Conservation (phyloP, 2,329 filamentous ascomycete genomes). For the Cercospora sp. region DNA sequence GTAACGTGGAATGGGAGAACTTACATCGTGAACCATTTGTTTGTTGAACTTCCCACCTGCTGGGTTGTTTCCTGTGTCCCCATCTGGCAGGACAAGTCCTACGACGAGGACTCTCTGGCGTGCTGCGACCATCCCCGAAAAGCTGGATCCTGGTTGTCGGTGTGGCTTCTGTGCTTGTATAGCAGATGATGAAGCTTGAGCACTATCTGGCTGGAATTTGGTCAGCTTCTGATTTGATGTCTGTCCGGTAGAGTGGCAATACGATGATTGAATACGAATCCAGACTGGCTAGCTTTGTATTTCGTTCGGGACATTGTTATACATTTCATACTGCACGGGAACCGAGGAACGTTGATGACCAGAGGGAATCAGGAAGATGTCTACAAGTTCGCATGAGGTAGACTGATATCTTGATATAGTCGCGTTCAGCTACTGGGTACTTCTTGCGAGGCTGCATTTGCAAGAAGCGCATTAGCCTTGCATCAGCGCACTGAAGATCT, state of each 20-base stretch:
- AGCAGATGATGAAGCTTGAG: not conserved
- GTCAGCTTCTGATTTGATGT: not conserved
- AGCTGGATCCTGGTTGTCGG: not conserved
- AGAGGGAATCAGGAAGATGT: not conserved
- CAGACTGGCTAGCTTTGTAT: not conserved
- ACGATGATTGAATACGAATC: not conserved
- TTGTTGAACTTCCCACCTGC: not conserved
- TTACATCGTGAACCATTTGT: not conserved
- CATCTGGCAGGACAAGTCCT: not conserved
- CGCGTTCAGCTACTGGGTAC: not conserved
- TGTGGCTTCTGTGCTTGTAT: not conserved
- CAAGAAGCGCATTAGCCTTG: no score
- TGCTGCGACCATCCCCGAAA: not conserved
- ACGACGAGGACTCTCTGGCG: not conserved
- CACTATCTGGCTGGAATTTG: not conserved
- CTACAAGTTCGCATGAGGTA: not conserved
- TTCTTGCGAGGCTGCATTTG: no score
- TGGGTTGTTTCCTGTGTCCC: not conserved
- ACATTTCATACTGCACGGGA: not conserved
- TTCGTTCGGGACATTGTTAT: not conserved
- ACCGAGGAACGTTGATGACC: not conserved
- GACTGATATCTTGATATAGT: not conserved
- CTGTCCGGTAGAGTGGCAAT: not conserved
- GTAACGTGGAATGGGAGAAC: not conserved
- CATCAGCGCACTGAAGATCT: no score